Percentiles rank a stretch among this genome's conserved stretches.
Conservation (phyloP, 768 basidiomycete genomes). For the Mycena floridula region DNA sequence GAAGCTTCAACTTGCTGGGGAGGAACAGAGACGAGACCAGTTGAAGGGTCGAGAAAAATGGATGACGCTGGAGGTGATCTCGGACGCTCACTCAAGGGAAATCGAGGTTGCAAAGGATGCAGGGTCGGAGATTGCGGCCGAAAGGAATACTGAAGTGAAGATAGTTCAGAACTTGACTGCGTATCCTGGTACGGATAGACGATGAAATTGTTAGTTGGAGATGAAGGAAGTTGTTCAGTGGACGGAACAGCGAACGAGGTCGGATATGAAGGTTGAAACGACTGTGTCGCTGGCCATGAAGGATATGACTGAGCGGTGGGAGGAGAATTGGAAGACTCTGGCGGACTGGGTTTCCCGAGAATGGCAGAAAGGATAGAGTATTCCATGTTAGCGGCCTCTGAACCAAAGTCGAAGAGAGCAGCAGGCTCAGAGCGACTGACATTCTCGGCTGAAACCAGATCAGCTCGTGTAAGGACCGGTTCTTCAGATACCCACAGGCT, state of each 20-base stretch:
- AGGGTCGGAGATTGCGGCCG: constrained; percentile 20
- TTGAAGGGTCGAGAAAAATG: constrained; percentile 21
- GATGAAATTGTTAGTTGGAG: constrained; percentile 23
- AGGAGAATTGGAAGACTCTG: constrained; percentile 33
- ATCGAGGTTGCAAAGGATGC: constrained; percentile 49
- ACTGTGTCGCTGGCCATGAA: constrained; percentile 31
- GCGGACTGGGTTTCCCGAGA: constrained; percentile 69
- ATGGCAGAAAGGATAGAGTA: constrained; percentile 93
- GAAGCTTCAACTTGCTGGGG: constrained; percentile 31
- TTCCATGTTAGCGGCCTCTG: constrained; percentile 89
- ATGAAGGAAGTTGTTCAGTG: background rate
- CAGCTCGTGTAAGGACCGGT: constrained; percentile 7
- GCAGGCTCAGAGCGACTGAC: constrained; percentile 50
- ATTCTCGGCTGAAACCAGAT: constrained; percentile 37
- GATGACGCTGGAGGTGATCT: constrained; percentile 31
- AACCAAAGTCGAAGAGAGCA: constrained; percentile 57
- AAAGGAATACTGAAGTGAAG: constrained; percentile 26
- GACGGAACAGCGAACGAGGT: constrained; percentile 2
- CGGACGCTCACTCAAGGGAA: constrained; percentile 38
- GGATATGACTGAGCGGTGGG: constrained; percentile 36
- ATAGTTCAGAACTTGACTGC: constrained; percentile 29
- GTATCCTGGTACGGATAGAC: constrained; percentile 38
- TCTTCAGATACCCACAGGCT: constrained; percentile 23
- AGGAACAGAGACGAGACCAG: constrained; percentile 23
- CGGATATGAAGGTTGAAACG: constrained; percentile 17